A percentile compares a stretch with the other conserved stretches of the same genome.
Evolutionary conservation across 345 rosid genomes (phyloP).

Genomic region (Eucalyptus sp.): DNA sequence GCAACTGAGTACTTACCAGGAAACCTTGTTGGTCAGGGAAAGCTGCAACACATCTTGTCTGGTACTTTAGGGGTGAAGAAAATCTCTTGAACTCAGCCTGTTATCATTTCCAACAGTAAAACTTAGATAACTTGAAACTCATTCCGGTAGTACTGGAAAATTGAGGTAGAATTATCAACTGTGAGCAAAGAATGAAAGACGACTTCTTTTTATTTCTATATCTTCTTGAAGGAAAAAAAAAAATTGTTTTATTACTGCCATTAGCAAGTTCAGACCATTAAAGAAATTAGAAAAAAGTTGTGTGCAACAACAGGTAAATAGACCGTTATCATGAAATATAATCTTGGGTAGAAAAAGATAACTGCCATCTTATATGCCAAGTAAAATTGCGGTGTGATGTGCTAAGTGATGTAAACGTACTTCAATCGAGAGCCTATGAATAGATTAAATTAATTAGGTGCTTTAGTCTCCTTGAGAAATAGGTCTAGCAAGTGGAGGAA

Average conservation of each 20-base stretch:
- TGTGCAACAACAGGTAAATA: background rate
- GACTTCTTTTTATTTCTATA: background rate
- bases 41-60: constrained; percentile 94
- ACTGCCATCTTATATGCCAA: background rate
- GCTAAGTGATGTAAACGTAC: background rate
- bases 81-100: constrained; percentile 91
- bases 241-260: background rate
- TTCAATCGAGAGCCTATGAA: background rate
- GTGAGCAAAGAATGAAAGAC: background rate
- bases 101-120: background rate
- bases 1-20: constrained; percentile 38
- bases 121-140: background rate
- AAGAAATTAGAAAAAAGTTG: background rate
- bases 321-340: background rate
- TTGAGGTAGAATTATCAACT: background rate
- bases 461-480: background rate
- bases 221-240: background rate
- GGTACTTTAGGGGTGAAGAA: constrained; percentile 82
- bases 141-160: background rate
- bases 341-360: background rate
- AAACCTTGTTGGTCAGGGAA: constrained; percentile 99
- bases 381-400: background rate
- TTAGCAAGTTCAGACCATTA: background rate
- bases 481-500: background rate
- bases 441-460: background rate